These are phyloP conservation scores for Arachnomyces sp. DNA, from an alignment of 2,329 filamentous ascomycete species.

Conservation along the genomic window DNA sequence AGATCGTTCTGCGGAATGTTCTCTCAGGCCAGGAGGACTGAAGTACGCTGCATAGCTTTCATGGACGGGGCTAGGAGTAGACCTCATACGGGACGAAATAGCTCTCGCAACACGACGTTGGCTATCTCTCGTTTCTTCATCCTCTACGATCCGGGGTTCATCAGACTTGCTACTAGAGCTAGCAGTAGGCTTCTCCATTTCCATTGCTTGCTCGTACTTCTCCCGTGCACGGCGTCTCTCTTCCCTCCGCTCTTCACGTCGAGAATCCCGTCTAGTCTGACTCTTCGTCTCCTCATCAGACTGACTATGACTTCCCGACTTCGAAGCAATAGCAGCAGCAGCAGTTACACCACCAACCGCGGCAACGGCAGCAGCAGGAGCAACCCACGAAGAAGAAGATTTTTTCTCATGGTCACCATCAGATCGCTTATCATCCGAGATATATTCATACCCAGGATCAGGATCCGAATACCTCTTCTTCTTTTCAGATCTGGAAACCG, in stretches of 20 bases:
- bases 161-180: slow-evolving; percentile 15
- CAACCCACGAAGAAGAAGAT: slow-evolving; percentile 23
- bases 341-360: slow-evolving; percentile 41
- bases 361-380: slow-evolving; percentile 41
- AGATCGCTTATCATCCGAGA: too few relatives aligned
- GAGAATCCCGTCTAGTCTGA: slow-evolving; percentile 17
- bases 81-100: slow-evolving; percentile 21
- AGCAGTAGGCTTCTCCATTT: slow-evolving; percentile 17
- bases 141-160: slow-evolving; percentile 12
- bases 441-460: too few relatives aligned
- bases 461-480: slow-evolving; percentile 16
- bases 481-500: slow-evolving; percentile 16
- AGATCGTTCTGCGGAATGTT: slow-evolving; percentile 29
- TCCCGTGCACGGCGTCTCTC: slow-evolving; percentile 25
- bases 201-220: slow-evolving; percentile 13
- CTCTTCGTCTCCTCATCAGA: slow-evolving; percentile 18
- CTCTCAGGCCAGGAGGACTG: slow-evolving; percentile 31
- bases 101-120: slow-evolving; percentile 22
- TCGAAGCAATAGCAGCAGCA: slow-evolving; percentile 32
- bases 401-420: slow-evolving; percentile 8
- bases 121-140: slow-evolving; percentile 10
- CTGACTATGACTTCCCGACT: slow-evolving; percentile 15
- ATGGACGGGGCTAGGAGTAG: slow-evolving; percentile 28
- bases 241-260: slow-evolving; percentile 30
- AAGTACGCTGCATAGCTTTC: slow-evolving; percentile 38